Evolutionary conservation across 176 grass and related monocot genomes (phyloP), one percentile per base, ranked within the genome.

Genomic region (Guadua angustifolia): DNA sequence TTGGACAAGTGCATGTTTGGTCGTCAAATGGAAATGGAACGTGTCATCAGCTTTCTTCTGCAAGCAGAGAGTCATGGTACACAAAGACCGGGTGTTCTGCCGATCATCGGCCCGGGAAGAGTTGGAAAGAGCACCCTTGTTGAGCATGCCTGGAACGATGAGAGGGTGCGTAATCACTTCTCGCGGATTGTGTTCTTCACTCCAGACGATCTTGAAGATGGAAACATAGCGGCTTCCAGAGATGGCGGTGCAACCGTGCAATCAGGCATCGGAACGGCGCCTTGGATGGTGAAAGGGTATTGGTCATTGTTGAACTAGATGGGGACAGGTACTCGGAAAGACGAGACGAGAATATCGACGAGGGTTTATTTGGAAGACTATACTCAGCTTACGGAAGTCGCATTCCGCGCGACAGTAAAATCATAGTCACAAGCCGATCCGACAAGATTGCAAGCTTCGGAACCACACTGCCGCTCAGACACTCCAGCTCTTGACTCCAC

Each of bases 341-440:
- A 75, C 52, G 55, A 53, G 51, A 57, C 0, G 55, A 78, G 2
- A 17, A 49, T 35, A 21, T 83, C 9, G 12, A 62, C 43, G 29
- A 32, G 26, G 6, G 0, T 2, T 39, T 42, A 35, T 87, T 67
- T 57, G 17, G n/a, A 57, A 50, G 19, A 11, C 3, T 87, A 7
- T 21, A 22, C 14, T 36, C 35, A 36, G 35, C 35, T 36, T 36
- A 36, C 35, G 15, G 33, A 12, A 75, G 6, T 10, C 18, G 68
- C 44, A 51, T 46, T 19, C 36, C 60, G 36, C 22, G 7, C 9
- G 77, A 14, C 24, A 87, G 78, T 33, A 82, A 80, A 25, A 39
- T 83, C 22, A 88, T 88, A 46, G 13, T 88, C 42, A 77, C 70
- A 29, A 29, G 29, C 29, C 29, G 29, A 29, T 29, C 29, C 29